A percentile compares a stretch with the other conserved stretches of the same genome.
Evolutionary conservation across 2,329 filamentous ascomycete genomes (phyloP).

Genomic region (Arthrobotrys pseudoclavata): DNA sequence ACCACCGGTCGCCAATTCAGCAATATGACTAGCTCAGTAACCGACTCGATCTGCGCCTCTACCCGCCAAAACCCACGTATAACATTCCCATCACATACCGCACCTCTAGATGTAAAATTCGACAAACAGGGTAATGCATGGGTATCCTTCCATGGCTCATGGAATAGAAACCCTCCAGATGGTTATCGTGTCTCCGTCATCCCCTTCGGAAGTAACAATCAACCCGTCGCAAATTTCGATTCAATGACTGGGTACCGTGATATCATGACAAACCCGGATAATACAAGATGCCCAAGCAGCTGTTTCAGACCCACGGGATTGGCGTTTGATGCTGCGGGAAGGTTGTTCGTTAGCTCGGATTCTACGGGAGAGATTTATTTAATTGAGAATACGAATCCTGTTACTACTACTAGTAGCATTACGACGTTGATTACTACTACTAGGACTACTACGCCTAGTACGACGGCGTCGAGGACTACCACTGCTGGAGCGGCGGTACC

Average conservation of each 20-base stretch:
- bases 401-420: conserved; percentile 17
- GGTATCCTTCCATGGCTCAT: conserved; percentile 80
- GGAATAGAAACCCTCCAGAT: conserved; percentile 68
- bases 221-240: conserved; percentile 34
- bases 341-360: conserved; percentile 76
- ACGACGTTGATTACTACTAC: conserved; percentile 31
- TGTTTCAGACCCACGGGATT: conserved; percentile 62
- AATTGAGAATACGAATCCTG: conserved; percentile 64
- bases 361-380: conserved; percentile 77
- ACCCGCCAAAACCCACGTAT: conserved; percentile 71
- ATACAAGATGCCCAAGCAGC: conserved; percentile 46
- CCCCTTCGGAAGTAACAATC: conserved; percentile 63
- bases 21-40: conserved; percentile 66
- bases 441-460: conserved; percentile 13
- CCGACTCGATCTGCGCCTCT: conserved; percentile 68
- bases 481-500: conserved; percentile 15
- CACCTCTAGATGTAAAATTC: conserved; percentile 80
- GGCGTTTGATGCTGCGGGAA: conserved; percentile 69
- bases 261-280: conserved; percentile 60
- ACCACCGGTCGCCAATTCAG: conserved; percentile 71
- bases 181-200: conserved; percentile 67
- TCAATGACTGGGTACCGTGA: conserved; percentile 61
- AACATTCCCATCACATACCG: conserved; percentile 76
- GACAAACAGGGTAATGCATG: conserved; percentile 72
- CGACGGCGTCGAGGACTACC: conserved; percentile 21